These are phyloP conservation scores for Sporopachydermia quercuum DNA, from an alignment of 805 yeast genomes.

Conservation along the genomic window DNA sequence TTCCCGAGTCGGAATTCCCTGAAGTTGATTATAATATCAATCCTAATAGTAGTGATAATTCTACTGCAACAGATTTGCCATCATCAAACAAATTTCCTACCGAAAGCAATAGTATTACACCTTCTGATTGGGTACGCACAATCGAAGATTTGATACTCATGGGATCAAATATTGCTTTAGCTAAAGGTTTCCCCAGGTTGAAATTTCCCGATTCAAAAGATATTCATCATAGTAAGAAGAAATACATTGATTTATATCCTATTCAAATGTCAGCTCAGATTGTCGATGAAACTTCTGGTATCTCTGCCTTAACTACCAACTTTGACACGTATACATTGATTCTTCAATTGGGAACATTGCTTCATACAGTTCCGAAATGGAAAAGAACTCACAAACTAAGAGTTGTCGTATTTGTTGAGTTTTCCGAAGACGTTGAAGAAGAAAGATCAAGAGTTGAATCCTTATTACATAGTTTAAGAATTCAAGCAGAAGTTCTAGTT, in stretches of 20 bases:
- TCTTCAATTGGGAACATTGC: conserved; percentile 82
- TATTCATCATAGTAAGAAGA: conserved; percentile 8
- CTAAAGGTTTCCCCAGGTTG: conserved; percentile 66
- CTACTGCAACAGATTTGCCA: conserved; percentile 1
- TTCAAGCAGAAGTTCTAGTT: conserved; percentile 69
- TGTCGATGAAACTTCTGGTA: conserved; percentile 45
- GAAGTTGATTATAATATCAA: background rate
- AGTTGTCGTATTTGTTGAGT: conserved; percentile 84
- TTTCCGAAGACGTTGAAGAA: conserved; percentile 47
- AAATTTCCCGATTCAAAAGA: conserved; percentile 40
- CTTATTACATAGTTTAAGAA: conserved; percentile 62
- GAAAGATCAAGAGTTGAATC: conserved; percentile 50
- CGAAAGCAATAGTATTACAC: conserved; percentile 52
- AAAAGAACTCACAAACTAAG: conserved; percentile 57
- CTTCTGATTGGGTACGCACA: conserved; percentile 81
- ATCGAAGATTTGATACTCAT: conserved; percentile 79
- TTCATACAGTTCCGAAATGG: conserved; percentile 92
- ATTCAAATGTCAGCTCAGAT: conserved; percentile 90
- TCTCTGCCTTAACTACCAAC: conserved; percentile 66
- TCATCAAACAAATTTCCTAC: too few relatives aligned
- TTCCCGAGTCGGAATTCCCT: background rate
- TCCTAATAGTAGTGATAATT: too few relatives aligned
- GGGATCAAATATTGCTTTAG: conserved; percentile 87
- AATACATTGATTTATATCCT: conserved; percentile 81
- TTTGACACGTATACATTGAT: conserved; percentile 93